phyloP scores from a whole-genome alignment of 2,329 filamentous ascomycete genomes.

The Didymella arachidicola region DNA sequence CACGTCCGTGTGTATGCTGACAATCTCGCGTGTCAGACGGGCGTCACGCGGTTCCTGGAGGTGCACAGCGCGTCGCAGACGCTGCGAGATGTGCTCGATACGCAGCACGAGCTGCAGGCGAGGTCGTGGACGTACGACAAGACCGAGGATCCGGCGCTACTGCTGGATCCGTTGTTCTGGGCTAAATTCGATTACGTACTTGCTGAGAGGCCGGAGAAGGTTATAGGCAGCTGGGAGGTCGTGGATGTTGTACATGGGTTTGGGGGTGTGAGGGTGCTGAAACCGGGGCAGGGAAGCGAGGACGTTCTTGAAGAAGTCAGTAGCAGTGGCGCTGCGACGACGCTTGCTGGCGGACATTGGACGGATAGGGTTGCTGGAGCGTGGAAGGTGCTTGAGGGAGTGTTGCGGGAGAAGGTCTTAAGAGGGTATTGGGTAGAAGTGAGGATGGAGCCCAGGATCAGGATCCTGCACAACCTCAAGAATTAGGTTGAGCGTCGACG shows the following conservation, averaged over 20 bases:
- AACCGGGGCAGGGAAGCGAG: conserved; percentile 51
- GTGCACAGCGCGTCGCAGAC: conserved; percentile 41
- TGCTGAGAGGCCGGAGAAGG: conserved; percentile 58
- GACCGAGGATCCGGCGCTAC: conserved; percentile 59
- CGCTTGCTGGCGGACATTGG: conserved; percentile 28
- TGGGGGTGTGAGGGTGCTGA: conserved; percentile 58
- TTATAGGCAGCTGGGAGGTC: conserved; percentile 62
- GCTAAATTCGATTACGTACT: conserved; percentile 65
- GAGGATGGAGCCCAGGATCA: conserved; percentile 62
- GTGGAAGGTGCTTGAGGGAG: conserved; percentile 43
- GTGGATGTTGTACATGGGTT: conserved; percentile 61
- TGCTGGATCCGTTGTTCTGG: conserved; percentile 64
- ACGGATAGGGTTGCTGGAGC: conserved; percentile 27
- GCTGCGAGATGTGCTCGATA: conserved; percentile 36
- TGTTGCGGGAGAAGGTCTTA: conserved; percentile 49
- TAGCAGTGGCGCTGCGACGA: conserved; percentile 23
- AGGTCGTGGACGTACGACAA: conserved; percentile 66
- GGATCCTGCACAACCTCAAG: conserved; percentile 55
- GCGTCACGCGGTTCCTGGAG: conserved; percentile 66
- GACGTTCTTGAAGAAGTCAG: conserved; percentile 25
- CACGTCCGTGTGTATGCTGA: conserved; percentile 61
- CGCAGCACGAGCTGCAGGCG: conserved; percentile 27
- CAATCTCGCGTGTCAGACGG: conserved; percentile 69
- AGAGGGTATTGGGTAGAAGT: conserved; percentile 64
- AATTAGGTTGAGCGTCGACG: conserved; percentile 1